Evolutionary conservation across 225 moss, liverwort and hornwort species (phyloP), one percentile per base, ranked within the genome.

Genomic region (Physcomitrium patens): DNA sequence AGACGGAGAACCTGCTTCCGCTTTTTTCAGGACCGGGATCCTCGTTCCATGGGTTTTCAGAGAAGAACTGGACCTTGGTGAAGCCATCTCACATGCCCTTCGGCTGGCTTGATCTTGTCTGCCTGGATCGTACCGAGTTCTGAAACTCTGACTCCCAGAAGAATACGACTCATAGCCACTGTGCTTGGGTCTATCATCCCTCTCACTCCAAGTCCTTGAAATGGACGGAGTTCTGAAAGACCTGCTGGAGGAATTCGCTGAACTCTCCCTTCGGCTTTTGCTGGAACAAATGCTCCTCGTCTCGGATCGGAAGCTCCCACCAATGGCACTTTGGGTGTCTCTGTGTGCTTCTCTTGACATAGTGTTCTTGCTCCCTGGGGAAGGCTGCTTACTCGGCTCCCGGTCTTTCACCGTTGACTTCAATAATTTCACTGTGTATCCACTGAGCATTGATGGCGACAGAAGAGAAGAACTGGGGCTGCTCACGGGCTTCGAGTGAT

Each of bases 361-460:
- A 41, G 49, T 20, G 12, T 61, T 60, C 31, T 65, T 77, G 10
- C 66, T 52, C 65, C 76, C 58, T 8, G 79, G 78, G 16, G 65
- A 69, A 3, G 86, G 84, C 47, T 91, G 91, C 70, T 86, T 68
- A 31, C 78, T 82, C 4, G 88, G 93, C 72, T 95, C 93, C 54
- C 87, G 76, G 47, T 86, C 83, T 79, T 95, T 95, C 24, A 88
- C 95, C 14, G 93, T 93, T 3, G 86, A 92, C 84, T 93, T 89
- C 57, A 93, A 52, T 8, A 93, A 60, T 77, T 89, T 77, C 1
- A 89, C 88, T 20, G 87, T 79, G 31, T 79, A 87, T 56, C 86
- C 85, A 60, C 89, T 84, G 72, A 92, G 78, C 77, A 85, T 85
- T 2, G 73, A 68, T 9, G 90, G 89, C 5, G 94, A 87, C 12